Percentiles rank a stretch among this genome's conserved stretches.
These are phyloP conservation scores for Trichoderma hamatum DNA, from an alignment of 2,329 filamentous ascomycete genomes.

Conservation along the genomic window DNA sequence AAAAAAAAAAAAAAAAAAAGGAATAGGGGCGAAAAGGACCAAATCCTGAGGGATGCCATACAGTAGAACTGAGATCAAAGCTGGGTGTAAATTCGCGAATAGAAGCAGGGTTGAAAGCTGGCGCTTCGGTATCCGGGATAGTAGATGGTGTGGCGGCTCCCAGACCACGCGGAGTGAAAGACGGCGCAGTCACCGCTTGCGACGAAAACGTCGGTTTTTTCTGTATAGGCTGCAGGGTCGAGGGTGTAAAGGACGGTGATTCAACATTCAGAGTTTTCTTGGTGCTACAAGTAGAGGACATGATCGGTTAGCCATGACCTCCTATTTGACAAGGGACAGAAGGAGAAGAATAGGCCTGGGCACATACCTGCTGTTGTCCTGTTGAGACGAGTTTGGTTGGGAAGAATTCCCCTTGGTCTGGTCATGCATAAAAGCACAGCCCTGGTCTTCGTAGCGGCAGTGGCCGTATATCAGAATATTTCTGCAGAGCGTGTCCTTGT, in stretches of 20 bases:
- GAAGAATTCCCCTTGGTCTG: constrained; percentile 57
- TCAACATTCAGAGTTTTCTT: constrained; percentile 92
- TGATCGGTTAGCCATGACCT: constrained; percentile 1
- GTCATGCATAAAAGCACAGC: constrained; percentile 90
- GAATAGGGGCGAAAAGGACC: neutral
- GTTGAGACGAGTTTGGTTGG: constrained; percentile 38
- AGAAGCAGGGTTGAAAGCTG: constrained; percentile 58
- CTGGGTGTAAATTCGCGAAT: constrained; percentile 64
- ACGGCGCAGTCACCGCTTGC: constrained; percentile 84
- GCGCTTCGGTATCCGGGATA: constrained; percentile 47
- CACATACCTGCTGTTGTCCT: constrained; percentile 52
- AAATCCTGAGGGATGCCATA: constrained; percentile 36
- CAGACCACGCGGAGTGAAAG: constrained; percentile 74
- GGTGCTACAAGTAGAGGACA: constrained; percentile 41
- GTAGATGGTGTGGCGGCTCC: constrained; percentile 46
- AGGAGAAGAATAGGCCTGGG: neutral
- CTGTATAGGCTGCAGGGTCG: constrained; percentile 48
- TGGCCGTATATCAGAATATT: constrained; percentile 93
- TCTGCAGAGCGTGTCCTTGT: constrained; percentile 87
- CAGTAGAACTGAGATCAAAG: constrained; percentile 56
- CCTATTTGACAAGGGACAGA: neutral
- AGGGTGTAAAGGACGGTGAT: constrained; percentile 90
- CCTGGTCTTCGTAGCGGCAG: constrained; percentile 88
- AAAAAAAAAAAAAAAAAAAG: too few relatives aligned
- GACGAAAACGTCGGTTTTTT: constrained; percentile 83